Base-by-base conservation (phyloP, 495 filamentous ascomycete genomes). In the Friedmanniomyces endolithicus region DNA sequence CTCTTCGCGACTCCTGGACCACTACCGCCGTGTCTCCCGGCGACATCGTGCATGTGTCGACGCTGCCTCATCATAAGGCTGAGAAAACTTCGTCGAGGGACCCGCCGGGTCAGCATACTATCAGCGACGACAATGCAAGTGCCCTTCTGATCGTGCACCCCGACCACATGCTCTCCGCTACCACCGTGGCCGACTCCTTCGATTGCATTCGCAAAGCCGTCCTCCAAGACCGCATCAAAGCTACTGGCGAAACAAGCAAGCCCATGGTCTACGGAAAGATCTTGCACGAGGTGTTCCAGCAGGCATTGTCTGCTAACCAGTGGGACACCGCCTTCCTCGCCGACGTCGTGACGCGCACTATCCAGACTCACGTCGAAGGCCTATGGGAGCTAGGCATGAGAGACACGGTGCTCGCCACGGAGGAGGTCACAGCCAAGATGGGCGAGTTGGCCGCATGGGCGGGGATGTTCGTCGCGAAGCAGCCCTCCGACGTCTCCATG, bases 91-190 rank as follows among this genome's bases (percentile, higher is more conserved):
- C 27, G 27, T 31, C 27, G 88, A 89, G n/a, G 71, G 78, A 19
- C 94, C 95, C 62, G 72, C 83, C 51, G 57, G 84, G 85, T 6
- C 73, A 80, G 56, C 83, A 80, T 65, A 77, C 87, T 56, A 74
- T 95, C 49, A 83, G 89, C 66, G 87, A 95, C 65, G 68, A 72
- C 23, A 72, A 83, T 50, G 86, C 94, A 62, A 62, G 59, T 25
- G 20, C 54, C 0, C 85, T 95, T 72, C 70, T 98, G 35, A 90
- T 98, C 60, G 74, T 98, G 12, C 88, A 98, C 65, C 92, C 92
- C 1, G 92, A 98, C 68, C 90, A 95, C 70, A 78, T 98, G 22
- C 83, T 98, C 49, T 96, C 92, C 11, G 84, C 90, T 1, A 95
- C 90, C 8, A 85, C 90, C 9, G 84, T 98, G 31, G 92, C 86